Evolutionary conservation across 2,329 filamentous ascomycete species (phyloP).

Genomic region (Trichoderma sp.): DNA sequence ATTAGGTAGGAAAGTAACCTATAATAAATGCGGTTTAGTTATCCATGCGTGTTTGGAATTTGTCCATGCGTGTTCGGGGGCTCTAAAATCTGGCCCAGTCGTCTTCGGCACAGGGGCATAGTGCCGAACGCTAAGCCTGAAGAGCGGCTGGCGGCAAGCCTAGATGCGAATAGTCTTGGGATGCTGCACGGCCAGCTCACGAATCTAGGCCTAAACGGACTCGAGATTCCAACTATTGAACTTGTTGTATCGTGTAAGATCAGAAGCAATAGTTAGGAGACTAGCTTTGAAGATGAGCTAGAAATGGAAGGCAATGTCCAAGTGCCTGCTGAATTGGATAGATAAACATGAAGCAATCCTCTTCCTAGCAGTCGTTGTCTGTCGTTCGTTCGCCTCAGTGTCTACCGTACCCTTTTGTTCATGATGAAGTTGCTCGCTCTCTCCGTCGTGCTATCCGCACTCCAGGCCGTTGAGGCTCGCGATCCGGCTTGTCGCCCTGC

Average conservation of each 20-base stretch:
- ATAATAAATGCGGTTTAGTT: too few relatives aligned
- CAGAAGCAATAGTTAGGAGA: background rate
- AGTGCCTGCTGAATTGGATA: background rate
- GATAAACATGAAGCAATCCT: background rate
- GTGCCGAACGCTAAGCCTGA: background rate
- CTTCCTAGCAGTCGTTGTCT: background rate
- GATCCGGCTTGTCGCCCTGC: slow-evolving; percentile 7
- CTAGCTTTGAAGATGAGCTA: background rate
- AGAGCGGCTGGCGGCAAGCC: background rate
- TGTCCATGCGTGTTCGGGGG: background rate
- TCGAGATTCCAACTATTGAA: background rate
- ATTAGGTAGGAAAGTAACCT: too few relatives aligned
- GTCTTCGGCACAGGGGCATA: background rate
- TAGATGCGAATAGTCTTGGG: slow-evolving; percentile 8
- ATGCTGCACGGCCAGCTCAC: background rate
- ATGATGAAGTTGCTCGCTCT: slow-evolving; percentile 9
- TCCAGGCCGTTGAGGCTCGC: background rate
- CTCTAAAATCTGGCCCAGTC: background rate
- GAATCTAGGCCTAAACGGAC: slow-evolving; percentile 2
- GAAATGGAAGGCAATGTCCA: background rate
- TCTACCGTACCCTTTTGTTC: background rate
- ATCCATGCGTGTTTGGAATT: background rate
- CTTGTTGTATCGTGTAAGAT: background rate
- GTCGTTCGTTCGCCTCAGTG: too few relatives aligned
- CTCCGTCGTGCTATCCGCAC: background rate